Base-by-base conservation (phyloP, 192 early-diverging fungal genomes). In the Lunasporangiospora selenospora region DNA sequence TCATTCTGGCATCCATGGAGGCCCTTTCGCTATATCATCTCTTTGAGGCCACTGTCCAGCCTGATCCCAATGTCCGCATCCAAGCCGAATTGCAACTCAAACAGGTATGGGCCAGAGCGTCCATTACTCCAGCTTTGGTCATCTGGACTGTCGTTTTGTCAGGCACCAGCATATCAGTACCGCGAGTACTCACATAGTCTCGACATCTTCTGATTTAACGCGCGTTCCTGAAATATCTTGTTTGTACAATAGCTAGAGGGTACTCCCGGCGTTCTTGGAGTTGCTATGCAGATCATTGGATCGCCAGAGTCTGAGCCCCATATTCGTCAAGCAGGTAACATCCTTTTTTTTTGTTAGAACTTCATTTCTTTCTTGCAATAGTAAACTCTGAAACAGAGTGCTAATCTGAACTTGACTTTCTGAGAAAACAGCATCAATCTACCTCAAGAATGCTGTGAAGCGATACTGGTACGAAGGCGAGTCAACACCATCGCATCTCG, bases 1-100 rank as follows among this genome's bases (percentile, higher is more conserved):
- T 34, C 23, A 12, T 23, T 21, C 16, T 7, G 29, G 34, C 10
- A 26, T 65, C 33, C 57, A 90, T 90, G 88, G 88, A 90, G 59
- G 69, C 76, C 30, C 75, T 70, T 34, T 41, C 77, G 38, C 77
- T 90, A 18, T 90, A 89, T 62, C 79, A 81, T 57, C 76, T 93
- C 26, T 92, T 96, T 73, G 83, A 83, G 55, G 85, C 89, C 23
- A 93, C 95, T 23, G 82, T 90, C 71, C 85, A 91, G 60, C 83
- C 90, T 27, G 93, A 95, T 59, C 85, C 85, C 12, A 80, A 87
- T 49, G 80, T 92, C 26, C 93, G 92, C 75, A 89, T 90, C 58
- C 87, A 85, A 59, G 95, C 93, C 23, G 95, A 97, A 67, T 61
- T 83, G 53, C 85, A 91, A 53, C 84, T 97, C 58, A 87, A 89